Base-by-base conservation (phyloP, 495 filamentous ascomycete species). In the Podospora conica region DNA sequence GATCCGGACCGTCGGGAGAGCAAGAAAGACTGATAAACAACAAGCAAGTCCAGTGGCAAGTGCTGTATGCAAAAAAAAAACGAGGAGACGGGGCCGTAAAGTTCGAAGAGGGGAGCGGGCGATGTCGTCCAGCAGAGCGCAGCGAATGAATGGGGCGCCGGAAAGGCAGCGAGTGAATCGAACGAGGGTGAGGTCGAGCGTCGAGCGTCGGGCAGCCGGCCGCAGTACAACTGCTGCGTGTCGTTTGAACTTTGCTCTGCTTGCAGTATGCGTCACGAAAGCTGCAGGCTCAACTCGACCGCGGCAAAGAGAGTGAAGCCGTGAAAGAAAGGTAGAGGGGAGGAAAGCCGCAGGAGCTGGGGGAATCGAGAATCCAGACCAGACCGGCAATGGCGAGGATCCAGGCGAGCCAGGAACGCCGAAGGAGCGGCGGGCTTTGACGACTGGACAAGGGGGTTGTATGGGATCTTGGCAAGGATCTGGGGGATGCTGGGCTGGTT, bases 81-180 rank as follows among this genome's bases (percentile, higher is more conserved):
- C n/a, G n/a, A n/a, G 27, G 56, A 23, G 27, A 40, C 31, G 5
- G 23, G 28, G 22, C 7, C 22, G 27, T 60, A 63, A 68, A 23
- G 63, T 20, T 20, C 10, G 21, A 54, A 55, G 65, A 65, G 62
- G 63, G 56, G 60, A 33, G 63, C 54, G 64, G 31, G 40, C 62
- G 61, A 64, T 65, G 68, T 75, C 71, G 65, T 73, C 73, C 68
- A 75, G 69, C 31, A 33, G 12, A 33, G 31, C 11, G 31, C 31
- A 71, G 69, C 56, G 54, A 63, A 63, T 56, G 61, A 48, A 55
- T 9, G 40, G 40, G 18, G 40, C 40, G 40, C 22, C 40, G n/a
- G 22, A 66, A 60, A 27, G 31, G 53, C 29, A 65, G n/a, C 54
- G 64, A 54, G 61, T 31, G 58, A 31, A 55, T 20, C 25, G 54